These are phyloP conservation scores for Cutaneotrichosporon sp. DNA, from an alignment of 1,284 basidiomycete genomes.

Conservation along the genomic window DNA sequence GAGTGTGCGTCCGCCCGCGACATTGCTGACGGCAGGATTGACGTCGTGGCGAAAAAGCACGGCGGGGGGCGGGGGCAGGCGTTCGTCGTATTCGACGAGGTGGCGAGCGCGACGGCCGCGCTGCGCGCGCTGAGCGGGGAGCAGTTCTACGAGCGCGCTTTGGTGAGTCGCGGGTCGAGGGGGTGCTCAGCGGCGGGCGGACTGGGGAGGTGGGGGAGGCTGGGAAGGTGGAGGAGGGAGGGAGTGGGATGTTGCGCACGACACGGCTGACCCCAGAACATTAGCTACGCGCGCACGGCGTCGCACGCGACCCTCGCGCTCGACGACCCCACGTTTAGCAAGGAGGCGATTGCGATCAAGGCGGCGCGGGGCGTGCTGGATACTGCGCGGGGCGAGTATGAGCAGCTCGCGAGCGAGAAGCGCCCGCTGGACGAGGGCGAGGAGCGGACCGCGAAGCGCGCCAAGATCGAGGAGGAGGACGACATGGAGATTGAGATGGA, in stretches of 20 bases:
- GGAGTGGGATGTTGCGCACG: neutral
- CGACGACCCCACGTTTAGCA: constrained; percentile 61
- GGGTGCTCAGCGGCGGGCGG: neutral
- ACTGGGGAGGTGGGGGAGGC: neutral
- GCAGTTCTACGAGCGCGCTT: constrained; percentile 67
- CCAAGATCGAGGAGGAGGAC: constrained; percentile 40
- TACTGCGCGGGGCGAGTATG: constrained; percentile 56
- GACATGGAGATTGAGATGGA: constrained; percentile 54
- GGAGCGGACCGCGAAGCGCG: constrained; percentile 40
- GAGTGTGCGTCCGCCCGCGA: constrained; percentile 58
- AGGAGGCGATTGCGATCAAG: constrained; percentile 58
- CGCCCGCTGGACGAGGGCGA: constrained; percentile 66
- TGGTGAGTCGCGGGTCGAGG: constrained; percentile 36
- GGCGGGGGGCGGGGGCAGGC: constrained; percentile 90
- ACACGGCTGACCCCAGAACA: constrained; percentile 44
- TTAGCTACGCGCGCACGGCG: constrained; percentile 81
- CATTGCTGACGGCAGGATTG: constrained; percentile 58
- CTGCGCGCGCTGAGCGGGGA: constrained; percentile 88
- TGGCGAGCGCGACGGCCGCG: constrained; percentile 83
- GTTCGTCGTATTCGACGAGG: constrained; percentile 91
- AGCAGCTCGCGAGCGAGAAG: constrained; percentile 59
- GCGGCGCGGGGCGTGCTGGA: constrained; percentile 53
- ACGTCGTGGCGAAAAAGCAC: constrained; percentile 86
- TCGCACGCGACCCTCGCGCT: constrained; percentile 72
- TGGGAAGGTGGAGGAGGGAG: neutral